Conservation (phyloP, 2,329 filamentous ascomycete species). For the Fusarium sp. region DNA sequence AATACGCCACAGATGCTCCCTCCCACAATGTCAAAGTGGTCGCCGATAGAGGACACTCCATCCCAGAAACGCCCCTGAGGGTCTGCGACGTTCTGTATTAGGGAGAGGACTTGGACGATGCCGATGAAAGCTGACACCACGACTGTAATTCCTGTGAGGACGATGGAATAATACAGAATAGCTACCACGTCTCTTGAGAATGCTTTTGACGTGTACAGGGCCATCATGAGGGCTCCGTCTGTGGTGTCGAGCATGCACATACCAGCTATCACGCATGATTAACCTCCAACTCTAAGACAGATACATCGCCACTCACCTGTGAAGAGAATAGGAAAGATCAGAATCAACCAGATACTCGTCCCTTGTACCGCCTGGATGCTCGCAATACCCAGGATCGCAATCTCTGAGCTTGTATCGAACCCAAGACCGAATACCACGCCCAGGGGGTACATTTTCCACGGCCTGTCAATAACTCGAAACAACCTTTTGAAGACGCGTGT, state of each 20-base stretch:
- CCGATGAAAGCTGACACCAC: slow-evolving; percentile 87
- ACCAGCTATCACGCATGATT: slow-evolving; percentile 62
- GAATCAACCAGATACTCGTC: slow-evolving; percentile 90
- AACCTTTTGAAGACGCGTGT: slow-evolving; percentile 75
- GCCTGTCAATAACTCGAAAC: slow-evolving; percentile 76
- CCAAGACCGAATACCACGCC: slow-evolving; percentile 90
- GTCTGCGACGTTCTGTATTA: slow-evolving; percentile 78
- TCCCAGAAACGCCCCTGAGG: slow-evolving; percentile 87
- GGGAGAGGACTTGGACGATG: slow-evolving; percentile 80
- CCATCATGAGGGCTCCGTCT: slow-evolving; percentile 95
- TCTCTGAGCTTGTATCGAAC: slow-evolving; percentile 95
- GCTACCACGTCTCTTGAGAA: slow-evolving; percentile 85
- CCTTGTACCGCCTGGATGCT: slow-evolving; percentile 86
- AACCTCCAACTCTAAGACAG: background rate
- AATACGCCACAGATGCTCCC: slow-evolving; percentile 88
- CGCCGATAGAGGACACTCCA: slow-evolving; percentile 77
- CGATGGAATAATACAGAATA: slow-evolving; percentile 91
- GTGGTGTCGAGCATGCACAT: slow-evolving; percentile 96
- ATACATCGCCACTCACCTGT: slow-evolving; percentile 64
- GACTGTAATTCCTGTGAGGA: slow-evolving; percentile 84
- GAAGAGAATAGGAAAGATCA: slow-evolving; percentile 90
- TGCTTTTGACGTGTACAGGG: slow-evolving; percentile 82
- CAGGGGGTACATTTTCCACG: slow-evolving; percentile 96
- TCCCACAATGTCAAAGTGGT: slow-evolving; percentile 86
- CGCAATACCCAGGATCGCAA: slow-evolving; percentile 89